Base-by-base conservation (phyloP, 2,329 filamentous ascomycete species). In the Sarocladium kiliense region DNA sequence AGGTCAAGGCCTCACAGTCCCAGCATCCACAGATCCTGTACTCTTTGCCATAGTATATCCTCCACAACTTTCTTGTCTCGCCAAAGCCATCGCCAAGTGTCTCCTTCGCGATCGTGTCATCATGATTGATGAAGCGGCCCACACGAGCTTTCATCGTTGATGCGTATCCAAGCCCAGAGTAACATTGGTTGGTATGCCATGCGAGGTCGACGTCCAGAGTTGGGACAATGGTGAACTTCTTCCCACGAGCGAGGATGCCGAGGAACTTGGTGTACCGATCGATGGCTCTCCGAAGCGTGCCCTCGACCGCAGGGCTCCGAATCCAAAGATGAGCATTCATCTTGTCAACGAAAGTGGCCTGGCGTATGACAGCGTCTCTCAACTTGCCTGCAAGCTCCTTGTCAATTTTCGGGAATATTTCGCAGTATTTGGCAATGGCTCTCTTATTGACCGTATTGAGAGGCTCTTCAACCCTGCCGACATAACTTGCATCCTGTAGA, bases 181-280 rank as follows among this genome's bases (percentile, higher is more conserved):
- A 66, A 47, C 68, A 68, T 54, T 74, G 73, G 53, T 76, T 72
- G 0, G 74, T 76, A 49, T 75, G 71, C 74, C 74, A 76, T 1
- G 66, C 67, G 0, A 76, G 61, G 56, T 76, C 73, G 18, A 76
- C 68, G 56, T 75, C 73, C 3, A 74, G 59, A 0, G 73, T 74
- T 0, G 74, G 74, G 2, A 75, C 72, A 3, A 72, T 57, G 14
- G 65, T 67, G 10, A 25, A 63, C 5, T 55, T 53, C 50, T 39
- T 53, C 9, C 12, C 21, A 7, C 19, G 32, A 6, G 44, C 62
- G 37, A 74, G 58, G 2, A 76, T 64, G 10, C 60, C 59, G 36
- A 74, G 60, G 55, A 75, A 75, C 27, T 67, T 65, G 14, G 58
- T 57, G 56, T 78, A 78, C 2, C 75, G 68, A 2, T 61, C 58